These are phyloP conservation scores for Emmonsia crescens DNA, from an alignment of 2,329 filamentous ascomycete species.

Conservation along the genomic window DNA sequence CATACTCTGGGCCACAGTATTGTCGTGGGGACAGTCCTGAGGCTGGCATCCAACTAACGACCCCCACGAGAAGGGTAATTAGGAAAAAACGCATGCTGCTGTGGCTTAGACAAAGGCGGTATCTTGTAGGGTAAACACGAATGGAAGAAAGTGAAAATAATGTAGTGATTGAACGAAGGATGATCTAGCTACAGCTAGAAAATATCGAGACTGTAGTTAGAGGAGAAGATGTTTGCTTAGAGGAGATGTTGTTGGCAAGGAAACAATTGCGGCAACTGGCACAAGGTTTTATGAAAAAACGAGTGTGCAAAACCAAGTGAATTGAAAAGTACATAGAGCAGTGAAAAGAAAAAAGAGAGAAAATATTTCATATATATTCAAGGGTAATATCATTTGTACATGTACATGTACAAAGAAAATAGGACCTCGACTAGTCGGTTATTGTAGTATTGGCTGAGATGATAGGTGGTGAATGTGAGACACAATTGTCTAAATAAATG, in stretches of 20 bases:
- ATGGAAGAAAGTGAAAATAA: background rate
- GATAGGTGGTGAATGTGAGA: background rate
- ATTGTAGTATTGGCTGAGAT: background rate
- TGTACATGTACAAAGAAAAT: background rate
- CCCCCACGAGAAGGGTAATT: background rate
- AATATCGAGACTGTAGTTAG: background rate
- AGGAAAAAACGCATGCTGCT: background rate
- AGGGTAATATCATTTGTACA: background rate
- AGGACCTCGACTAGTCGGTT: background rate
- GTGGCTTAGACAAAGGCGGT: background rate
- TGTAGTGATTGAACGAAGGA: background rate
- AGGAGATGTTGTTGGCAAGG: background rate
- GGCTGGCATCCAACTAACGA: background rate
- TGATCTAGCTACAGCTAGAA: background rate
- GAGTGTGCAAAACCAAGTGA: background rate
- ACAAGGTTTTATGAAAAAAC: background rate
- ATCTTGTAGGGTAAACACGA: background rate
- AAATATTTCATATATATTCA: background rate
- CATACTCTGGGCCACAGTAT: slow-evolving; percentile 18
- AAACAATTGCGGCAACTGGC: background rate
- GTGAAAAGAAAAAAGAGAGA: background rate
- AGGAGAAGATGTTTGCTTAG: background rate
- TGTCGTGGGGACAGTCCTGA: background rate
- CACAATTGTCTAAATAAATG: background rate
- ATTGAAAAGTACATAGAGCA: background rate